Evolutionary conservation across 768 basidiomycete genomes (phyloP).

Genomic region (Boletus coccyginus): DNA sequence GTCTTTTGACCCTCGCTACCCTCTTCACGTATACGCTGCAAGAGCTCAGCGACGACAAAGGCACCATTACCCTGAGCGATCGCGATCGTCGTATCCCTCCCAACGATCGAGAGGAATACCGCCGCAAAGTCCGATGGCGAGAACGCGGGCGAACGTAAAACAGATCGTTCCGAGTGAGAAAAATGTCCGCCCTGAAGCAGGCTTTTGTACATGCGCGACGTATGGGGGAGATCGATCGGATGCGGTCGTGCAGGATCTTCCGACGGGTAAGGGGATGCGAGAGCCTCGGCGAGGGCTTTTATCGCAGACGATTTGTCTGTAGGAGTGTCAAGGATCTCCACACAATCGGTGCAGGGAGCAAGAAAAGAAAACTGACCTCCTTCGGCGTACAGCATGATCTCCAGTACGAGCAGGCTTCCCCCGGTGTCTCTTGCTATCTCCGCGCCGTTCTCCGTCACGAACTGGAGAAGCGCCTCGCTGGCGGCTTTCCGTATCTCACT

Average conservation of each 20-base stretch:
- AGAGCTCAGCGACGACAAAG: slow-evolving; percentile 74
- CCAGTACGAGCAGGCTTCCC: slow-evolving; percentile 73
- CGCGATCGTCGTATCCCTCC: slow-evolving; percentile 45
- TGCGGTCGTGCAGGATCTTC: slow-evolving; percentile 50
- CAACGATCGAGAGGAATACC: slow-evolving; percentile 53
- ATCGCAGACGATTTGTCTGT: slow-evolving; percentile 71
- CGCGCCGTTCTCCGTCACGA: slow-evolving; percentile 62
- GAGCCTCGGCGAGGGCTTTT: slow-evolving; percentile 55
- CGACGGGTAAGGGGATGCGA: slow-evolving; percentile 57
- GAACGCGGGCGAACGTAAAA: slow-evolving; percentile 55
- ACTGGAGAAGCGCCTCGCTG: slow-evolving; percentile 70
- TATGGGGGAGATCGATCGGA: slow-evolving; percentile 78
- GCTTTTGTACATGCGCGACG: slow-evolving; percentile 82
- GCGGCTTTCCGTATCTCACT: slow-evolving; percentile 73
- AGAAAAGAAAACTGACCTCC: slow-evolving; percentile 58
- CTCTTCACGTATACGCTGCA: slow-evolving; percentile 53
- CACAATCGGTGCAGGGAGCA: neutral
- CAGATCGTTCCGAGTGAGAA: slow-evolving; percentile 53
- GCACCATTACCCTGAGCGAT: slow-evolving; percentile 65
- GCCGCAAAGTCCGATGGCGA: slow-evolving; percentile 58
- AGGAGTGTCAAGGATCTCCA: neutral
- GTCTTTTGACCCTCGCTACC: slow-evolving; percentile 39
- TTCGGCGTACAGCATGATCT: slow-evolving; percentile 82
- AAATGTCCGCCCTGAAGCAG: slow-evolving; percentile 92
- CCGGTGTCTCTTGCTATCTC: slow-evolving; percentile 70